A percentile compares a stretch with the other conserved stretches of the same genome.
Conservation (phyloP, 495 filamentous ascomycete species). For the Aspergillus heteromorphus region DNA sequence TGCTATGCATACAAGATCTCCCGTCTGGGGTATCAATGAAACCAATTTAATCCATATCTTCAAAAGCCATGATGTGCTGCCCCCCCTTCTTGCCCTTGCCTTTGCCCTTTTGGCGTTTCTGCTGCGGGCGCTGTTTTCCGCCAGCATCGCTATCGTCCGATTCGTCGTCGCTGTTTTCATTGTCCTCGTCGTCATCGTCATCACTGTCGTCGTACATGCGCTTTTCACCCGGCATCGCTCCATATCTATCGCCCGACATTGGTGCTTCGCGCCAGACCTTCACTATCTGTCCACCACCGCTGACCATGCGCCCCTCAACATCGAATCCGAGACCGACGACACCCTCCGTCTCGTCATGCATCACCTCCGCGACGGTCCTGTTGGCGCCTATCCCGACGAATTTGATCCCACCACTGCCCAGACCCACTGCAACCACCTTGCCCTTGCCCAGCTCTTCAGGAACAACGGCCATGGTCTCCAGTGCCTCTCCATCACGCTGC, state of each 20-base stretch:
- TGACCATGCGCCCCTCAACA: constrained; percentile 76
- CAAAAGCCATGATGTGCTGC: constrained; percentile 58
- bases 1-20: background rate
- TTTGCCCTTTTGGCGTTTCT: constrained; percentile 56
- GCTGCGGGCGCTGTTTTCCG: constrained; percentile 37
- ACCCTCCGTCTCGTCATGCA: constrained; percentile 79
- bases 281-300: constrained; percentile 72
- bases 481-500: constrained; percentile 58
- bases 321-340: constrained; percentile 78
- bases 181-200: constrained; percentile 36
- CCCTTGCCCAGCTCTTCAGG: constrained; percentile 60
- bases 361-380: constrained; percentile 53
- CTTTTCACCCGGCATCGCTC: constrained; percentile 31
- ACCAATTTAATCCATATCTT: constrained; percentile 53
- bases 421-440: constrained; percentile 66
- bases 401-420: constrained; percentile 63
- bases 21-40: constrained; percentile 23
- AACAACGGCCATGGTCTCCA: constrained; percentile 64
- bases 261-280: constrained; percentile 76
- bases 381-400: constrained; percentile 54
- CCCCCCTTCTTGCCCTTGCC: constrained; percentile 47
- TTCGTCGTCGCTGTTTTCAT: constrained; percentile 29
- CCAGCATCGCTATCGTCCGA: constrained; percentile 41
- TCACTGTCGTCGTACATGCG: constrained; percentile 38
- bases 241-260: constrained; percentile 30